Conservation (phyloP, 371 early-diverging fungal genomes). For the Mucor racemosus region DNA sequence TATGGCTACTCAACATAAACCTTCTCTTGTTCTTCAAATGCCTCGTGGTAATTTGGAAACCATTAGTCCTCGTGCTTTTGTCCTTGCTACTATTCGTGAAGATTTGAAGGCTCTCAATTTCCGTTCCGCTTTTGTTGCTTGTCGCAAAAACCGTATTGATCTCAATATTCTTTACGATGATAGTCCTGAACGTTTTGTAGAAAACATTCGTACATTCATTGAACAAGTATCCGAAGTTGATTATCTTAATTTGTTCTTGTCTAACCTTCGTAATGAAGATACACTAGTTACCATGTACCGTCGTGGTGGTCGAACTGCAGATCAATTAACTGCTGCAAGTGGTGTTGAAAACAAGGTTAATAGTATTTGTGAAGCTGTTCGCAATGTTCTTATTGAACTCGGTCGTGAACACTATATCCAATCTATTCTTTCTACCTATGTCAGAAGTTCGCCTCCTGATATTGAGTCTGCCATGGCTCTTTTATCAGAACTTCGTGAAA, state of each 20-base stretch:
- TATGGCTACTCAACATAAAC: constrained; percentile 71
- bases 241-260: constrained; percentile 88
- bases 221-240: constrained; percentile 83
- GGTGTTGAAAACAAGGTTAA: constrained; percentile 72
- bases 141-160: constrained; percentile 92
- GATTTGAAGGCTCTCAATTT: constrained; percentile 74
- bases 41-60: constrained; percentile 97
- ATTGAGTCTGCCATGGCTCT: constrained; percentile 80
- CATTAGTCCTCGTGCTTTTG: constrained; percentile 91
- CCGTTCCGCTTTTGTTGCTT: constrained; percentile 80
- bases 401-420: constrained; percentile 76
- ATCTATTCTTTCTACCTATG: constrained; percentile 86
- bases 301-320: constrained; percentile 28
- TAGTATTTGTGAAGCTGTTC: constrained; percentile 75
- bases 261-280: constrained; percentile 77
- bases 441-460: constrained; percentile 83
- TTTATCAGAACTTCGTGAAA: constrained; percentile 55
- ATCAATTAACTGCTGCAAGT: constrained; percentile 15
- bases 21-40: constrained; percentile 89
- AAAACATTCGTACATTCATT: constrained; percentile 72
- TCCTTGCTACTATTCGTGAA: constrained; percentile 80
- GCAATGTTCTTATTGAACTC: constrained; percentile 62
- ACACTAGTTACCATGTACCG: constrained; percentile 71
- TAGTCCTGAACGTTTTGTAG: constrained; percentile 70
- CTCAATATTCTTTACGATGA: constrained; percentile 89